A percentile compares a stretch with the other conserved stretches of the same genome.
phyloP scores from a whole-genome alignment of 2,329 filamentous ascomycete species.

The Bertia moriformis region DNA sequence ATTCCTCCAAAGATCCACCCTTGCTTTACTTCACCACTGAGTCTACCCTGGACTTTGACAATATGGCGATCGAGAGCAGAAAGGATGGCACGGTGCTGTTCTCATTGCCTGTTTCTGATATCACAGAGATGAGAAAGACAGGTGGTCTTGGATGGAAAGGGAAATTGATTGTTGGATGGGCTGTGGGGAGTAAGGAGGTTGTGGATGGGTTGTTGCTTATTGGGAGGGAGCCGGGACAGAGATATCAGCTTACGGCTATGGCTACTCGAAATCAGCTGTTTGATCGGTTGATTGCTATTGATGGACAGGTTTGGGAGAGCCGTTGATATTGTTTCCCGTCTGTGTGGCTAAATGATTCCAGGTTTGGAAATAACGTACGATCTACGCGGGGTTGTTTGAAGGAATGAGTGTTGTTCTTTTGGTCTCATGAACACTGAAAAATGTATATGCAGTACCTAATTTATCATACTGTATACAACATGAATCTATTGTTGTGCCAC shows the following conservation, averaged over 20 bases:
- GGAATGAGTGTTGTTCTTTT: no score
- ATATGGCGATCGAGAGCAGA: neutral
- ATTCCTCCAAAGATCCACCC: neutral
- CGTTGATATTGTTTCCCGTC: neutral
- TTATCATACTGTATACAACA: no score
- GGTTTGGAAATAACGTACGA: conserved; percentile 1
- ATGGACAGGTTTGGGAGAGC: conserved; percentile 1
- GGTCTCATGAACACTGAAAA: no score
- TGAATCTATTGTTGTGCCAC: no score
- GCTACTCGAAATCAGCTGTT: neutral
- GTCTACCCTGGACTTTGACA: neutral
- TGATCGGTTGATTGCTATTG: neutral
- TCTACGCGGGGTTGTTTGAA: no score
- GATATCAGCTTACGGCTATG: conserved; percentile 1
- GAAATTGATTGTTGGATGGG: neutral
- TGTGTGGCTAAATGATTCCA: no score
- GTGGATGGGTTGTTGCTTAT: neutral
- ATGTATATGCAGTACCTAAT: no score
- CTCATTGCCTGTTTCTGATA: neutral
- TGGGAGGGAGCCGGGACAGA: neutral
- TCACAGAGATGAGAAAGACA: neutral
- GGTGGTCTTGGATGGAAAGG: neutral
- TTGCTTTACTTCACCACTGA: neutral
- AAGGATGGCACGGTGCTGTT: neutral
- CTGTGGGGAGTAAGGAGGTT: neutral